Evolutionary conservation across 208 protist genomes (phyloP), one percentile per base, ranked within the genome.

Genomic region (Acanthamoeba castellanii): DNA sequence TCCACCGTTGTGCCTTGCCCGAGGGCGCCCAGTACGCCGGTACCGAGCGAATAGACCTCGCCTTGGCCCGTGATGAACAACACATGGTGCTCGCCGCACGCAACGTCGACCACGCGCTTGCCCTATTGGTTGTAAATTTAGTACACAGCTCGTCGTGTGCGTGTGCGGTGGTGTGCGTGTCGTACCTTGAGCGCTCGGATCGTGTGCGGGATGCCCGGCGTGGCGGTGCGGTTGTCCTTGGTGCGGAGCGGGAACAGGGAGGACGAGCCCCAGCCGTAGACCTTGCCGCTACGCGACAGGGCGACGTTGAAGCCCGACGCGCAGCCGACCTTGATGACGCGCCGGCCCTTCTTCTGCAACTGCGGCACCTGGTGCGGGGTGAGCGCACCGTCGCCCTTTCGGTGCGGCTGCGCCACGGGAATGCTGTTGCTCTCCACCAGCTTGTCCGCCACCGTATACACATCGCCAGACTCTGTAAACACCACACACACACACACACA

Each of bases 21-120:
- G 11, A 94, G 72, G 6, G 91, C 91, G 25, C 91, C 91, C 25
- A 70, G 57, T 32, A 70, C 68, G 45, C 91, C 91, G 6, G 55
- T 72, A 1, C 91, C 91, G n/a, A 94, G 42, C 30, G 91, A 94
- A n/a, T 87, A 94, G 37, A 94, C 57, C 32, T 94, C 74, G 32
- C 91, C 91, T 32, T 87, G 68, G 45, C 18, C 72, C 0, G 91
- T 94, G 27, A 85, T 52, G 30, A 94, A 70, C 20, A 94, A 47
- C 37, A 85, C 55, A 34, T 94, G 91, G 14, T 85, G 74, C 91
- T 87, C 91, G 9, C 91, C 91, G 45, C 91, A 94, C 11, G 91
- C 91, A 18, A 94, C 91, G 27, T 94, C 72, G 16, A 94, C 74
- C 25, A 94, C 91, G 4, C 72, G 37, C 70, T 94, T 94, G 91